Conservation (phyloP, 2,329 filamentous ascomycete species). For the Zymoseptoria passerinii region DNA sequence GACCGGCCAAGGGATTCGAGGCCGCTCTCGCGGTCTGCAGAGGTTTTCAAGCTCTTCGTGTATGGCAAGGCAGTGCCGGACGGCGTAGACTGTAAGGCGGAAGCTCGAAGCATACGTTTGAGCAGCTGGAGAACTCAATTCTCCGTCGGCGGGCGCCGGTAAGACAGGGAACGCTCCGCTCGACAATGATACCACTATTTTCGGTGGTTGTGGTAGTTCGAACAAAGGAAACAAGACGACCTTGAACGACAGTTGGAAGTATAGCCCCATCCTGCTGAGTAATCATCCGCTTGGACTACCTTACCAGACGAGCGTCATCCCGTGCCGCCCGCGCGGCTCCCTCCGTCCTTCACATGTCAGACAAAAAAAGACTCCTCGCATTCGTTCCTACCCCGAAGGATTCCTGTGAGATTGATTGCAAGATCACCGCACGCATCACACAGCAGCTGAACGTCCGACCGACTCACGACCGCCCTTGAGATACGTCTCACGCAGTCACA, state of each 20-base stretch:
- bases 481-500: background rate
- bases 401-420: background rate
- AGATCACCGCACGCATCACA: background rate
- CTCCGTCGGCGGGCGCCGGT: too few species aligned
- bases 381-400: background rate
- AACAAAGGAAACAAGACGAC: background rate
- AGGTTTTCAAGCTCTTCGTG: background rate
- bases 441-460: background rate
- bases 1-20: background rate
- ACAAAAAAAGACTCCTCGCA: background rate
- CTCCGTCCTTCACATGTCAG: background rate
- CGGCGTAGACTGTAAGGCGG: background rate
- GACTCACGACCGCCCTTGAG: background rate
- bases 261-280: background rate
- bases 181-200: background rate
- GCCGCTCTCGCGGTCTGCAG: background rate
- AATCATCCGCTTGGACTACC: background rate
- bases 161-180: background rate
- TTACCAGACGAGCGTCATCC: too few species aligned
- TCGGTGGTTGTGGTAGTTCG: background rate
- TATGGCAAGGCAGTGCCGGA: background rate
- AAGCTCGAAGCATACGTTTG: too few species aligned
- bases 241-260: too few species aligned
- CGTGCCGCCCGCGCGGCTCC: background rate
- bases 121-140: background rate